Conservation (phyloP, 768 basidiomycete species). For the Termitomyces sp. region DNA sequence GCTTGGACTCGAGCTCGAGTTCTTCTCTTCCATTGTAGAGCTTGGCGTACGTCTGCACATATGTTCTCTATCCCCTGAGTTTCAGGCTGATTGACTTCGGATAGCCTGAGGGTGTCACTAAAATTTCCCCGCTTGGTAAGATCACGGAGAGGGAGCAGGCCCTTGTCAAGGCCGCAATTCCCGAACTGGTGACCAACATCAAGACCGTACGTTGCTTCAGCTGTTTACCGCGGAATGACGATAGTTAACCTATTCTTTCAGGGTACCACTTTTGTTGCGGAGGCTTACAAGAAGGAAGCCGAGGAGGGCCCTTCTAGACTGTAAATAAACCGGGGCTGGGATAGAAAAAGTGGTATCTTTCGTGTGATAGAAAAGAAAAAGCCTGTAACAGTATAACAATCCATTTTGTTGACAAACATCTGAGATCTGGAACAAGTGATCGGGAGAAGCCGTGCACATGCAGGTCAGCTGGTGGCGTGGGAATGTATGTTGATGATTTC, state of each 20-base stretch:
- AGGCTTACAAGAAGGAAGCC: constrained; percentile 28
- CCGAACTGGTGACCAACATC: constrained; percentile 75
- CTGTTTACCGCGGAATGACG: neutral
- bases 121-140: constrained; percentile 76
- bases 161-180: constrained; percentile 77
- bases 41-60: constrained; percentile 64
- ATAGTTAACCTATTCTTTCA: constrained; percentile 7
- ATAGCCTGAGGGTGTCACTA: constrained; percentile 78
- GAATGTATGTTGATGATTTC: constrained; percentile 17
- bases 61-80: neutral
- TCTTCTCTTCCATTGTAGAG: constrained; percentile 86
- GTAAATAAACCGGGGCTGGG: constrained; percentile 5
- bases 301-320: constrained; percentile 18
- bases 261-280: constrained; percentile 33
- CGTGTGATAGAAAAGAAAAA: constrained; percentile 5
- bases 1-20: constrained; percentile 71
- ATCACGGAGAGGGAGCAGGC: constrained; percentile 66
- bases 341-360: constrained; percentile 1
- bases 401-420: neutral
- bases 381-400: constrained; percentile 8
- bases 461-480: constrained; percentile 23
- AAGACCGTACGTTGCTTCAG: constrained; percentile 43
- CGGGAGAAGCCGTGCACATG: constrained; percentile 10
- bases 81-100: constrained; percentile 2
- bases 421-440: neutral